Evolutionary conservation across 257 asterid genomes (phyloP).

Genomic region (Solanum neorickii): DNA sequence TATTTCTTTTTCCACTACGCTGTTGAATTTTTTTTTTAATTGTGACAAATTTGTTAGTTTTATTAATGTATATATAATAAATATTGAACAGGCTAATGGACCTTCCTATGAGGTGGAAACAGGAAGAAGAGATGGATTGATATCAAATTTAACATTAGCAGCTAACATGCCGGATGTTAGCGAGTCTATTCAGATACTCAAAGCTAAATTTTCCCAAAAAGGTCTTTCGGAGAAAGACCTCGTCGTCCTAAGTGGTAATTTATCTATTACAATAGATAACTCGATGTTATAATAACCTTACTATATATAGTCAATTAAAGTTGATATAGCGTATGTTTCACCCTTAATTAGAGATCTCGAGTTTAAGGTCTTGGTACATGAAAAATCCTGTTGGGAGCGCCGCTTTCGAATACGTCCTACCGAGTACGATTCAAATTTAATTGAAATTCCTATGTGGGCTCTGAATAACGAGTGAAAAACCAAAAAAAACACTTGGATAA

Average conservation of each 20-base stretch:
- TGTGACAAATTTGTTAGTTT: background rate
- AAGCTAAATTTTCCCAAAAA: conserved; percentile 41
- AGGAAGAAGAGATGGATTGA: conserved; percentile 66
- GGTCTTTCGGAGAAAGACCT: conserved; percentile 59
- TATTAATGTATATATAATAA: background rate
- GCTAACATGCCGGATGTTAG: conserved; percentile 56
- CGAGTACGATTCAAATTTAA: too few relatives aligned
- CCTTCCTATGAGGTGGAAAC: conserved; percentile 53
- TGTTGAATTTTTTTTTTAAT: background rate
- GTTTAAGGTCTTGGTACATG: too few relatives aligned
- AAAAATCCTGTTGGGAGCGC: too few relatives aligned
- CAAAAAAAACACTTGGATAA: background rate
- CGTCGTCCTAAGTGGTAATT: conserved; percentile 52
- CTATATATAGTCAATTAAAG: background rate
- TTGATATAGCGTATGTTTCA: background rate
- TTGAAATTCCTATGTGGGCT: fast-evolving
- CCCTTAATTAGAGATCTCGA: too few relatives aligned
- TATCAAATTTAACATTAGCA: conserved; percentile 36
- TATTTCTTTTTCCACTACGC: background rate
- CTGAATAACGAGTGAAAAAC: too few relatives aligned
- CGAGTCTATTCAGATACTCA: conserved; percentile 42
- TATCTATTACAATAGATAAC: background rate
- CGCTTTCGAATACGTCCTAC: fast-evolving
- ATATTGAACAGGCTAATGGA: conserved; percentile 40
- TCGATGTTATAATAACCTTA: background rate